A percentile compares a stretch with the other conserved stretches of the same genome.
These are phyloP conservation scores for Paspalum vaginatum DNA, from an alignment of 176 grass and related monocot genomes.

Conservation along the genomic window DNA sequence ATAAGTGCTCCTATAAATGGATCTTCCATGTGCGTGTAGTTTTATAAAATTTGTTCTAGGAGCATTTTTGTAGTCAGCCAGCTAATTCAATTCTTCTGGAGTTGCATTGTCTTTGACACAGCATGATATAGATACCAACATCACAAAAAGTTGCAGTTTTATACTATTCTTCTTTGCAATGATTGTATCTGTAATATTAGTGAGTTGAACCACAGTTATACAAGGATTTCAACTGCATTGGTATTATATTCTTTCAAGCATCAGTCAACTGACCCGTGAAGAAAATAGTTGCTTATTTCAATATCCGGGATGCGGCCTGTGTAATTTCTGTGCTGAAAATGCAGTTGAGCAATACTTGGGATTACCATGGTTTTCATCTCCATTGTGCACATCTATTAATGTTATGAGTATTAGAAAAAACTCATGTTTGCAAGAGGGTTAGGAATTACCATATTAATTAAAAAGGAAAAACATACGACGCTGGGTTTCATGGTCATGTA, in stretches of 20 bases:
- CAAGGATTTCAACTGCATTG: background rate
- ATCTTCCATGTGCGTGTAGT: constrained; percentile 40
- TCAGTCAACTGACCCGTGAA: too few species aligned
- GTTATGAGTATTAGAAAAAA: too few species aligned
- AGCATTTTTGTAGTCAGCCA: constrained; percentile 27
- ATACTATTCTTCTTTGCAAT: background rate
- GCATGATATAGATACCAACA: constrained; percentile 22
- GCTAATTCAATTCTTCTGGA: constrained; percentile 53
- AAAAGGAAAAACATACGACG: too few species aligned
- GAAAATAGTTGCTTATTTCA: too few species aligned
- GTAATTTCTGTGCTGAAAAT: background rate
- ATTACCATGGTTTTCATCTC: background rate
- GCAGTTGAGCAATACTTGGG: background rate
- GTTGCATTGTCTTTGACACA: constrained; percentile 20
- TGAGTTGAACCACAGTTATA: constrained; percentile 16
- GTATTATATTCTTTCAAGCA: background rate
- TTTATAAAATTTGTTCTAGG: constrained; percentile 37
- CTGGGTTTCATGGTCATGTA: too few species aligned
- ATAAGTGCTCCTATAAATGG: constrained; percentile 27
- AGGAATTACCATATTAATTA: too few species aligned
- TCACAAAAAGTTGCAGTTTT: constrained; percentile 9
- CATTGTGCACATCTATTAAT: too few species aligned
- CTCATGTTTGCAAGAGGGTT: too few species aligned
- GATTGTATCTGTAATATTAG: constrained; percentile 20
- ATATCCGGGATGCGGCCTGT: background rate